phyloP scores from a whole-genome alignment of 345 rosid genomes.

The Litchi chinensis region DNA sequence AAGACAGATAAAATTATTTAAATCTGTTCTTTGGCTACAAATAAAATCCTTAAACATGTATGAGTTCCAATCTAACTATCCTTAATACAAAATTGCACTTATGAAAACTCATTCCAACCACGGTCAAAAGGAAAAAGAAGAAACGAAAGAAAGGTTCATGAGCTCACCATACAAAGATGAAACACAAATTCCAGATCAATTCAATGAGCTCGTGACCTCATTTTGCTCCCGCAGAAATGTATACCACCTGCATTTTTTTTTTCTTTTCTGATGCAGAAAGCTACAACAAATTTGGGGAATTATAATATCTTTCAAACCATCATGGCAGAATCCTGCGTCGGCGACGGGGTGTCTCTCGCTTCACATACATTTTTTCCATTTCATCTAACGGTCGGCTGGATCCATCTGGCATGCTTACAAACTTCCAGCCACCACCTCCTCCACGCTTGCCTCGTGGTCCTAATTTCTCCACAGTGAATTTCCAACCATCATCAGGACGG shows the following conservation, averaged over 20 bases:
- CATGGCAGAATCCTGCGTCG: slow-evolving; percentile 82
- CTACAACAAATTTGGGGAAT: background rate
- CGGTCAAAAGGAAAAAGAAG: background rate
- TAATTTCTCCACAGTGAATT: slow-evolving; percentile 77
- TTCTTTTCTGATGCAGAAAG: background rate
- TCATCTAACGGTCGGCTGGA: slow-evolving; percentile 84
- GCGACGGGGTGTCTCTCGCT: slow-evolving; percentile 79
- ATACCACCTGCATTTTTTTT: background rate
- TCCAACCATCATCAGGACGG: slow-evolving; percentile 85
- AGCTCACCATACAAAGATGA: background rate
- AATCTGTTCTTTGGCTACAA: background rate
- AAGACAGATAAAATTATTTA: background rate
- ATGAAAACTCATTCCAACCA: background rate
- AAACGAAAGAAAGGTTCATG: background rate
- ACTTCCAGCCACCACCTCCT: slow-evolving; percentile 94
- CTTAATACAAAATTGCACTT: slow-evolving; percentile 1
- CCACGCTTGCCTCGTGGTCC: slow-evolving; percentile 86
- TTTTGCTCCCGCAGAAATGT: background rate
- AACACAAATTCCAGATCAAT: slow-evolving; percentile 1
- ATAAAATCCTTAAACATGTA: background rate
- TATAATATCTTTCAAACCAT: slow-evolving; percentile 12
- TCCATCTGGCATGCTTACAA: slow-evolving; percentile 87
- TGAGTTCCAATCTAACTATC: background rate
- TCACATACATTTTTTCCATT: slow-evolving; percentile 78
- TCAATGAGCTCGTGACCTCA: background rate